Evolutionary conservation across 805 yeast species (phyloP).

Genomic region (Clavispora santaluciae): DNA sequence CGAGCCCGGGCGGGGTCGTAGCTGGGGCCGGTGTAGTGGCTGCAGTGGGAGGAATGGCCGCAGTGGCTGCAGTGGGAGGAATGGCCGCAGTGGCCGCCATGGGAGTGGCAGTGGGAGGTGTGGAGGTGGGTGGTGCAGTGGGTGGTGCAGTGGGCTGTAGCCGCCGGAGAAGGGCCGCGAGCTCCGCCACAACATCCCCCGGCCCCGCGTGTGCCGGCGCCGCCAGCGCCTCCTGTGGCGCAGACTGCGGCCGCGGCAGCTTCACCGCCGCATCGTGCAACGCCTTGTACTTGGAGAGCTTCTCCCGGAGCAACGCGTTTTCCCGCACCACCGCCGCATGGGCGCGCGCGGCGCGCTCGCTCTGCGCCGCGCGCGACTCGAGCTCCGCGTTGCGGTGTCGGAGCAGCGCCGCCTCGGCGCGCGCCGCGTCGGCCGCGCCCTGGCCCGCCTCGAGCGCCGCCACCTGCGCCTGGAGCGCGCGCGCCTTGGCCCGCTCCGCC

Average conservation of each 20-base stretch:
- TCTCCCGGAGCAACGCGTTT: slow-evolving; percentile 27
- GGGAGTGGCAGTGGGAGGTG: not conserved
- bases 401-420: not conserved
- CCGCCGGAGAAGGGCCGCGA: not conserved
- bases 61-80: not conserved
- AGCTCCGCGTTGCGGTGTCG: not conserved
- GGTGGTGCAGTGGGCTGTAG: not conserved
- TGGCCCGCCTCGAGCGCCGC: slow-evolving; percentile 2
- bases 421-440: slow-evolving; percentile 1
- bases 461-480: slow-evolving; percentile 5
- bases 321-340: slow-evolving; percentile 21
- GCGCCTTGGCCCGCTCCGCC: slow-evolving; percentile 2
- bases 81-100: not conserved
- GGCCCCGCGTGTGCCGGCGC: not conserved
- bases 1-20: not conserved
- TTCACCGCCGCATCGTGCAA: slow-evolving; percentile 19
- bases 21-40: not conserved
- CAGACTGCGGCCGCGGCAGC: not conserved
- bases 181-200: not conserved
- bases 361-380: slow-evolving; percentile 3
- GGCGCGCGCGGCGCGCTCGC: not conserved
- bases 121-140: not conserved
- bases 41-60: not conserved
- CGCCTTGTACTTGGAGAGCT: slow-evolving; percentile 31
- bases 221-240: not conserved